Percentiles rank a stretch among this genome's conserved stretches.
Evolutionary conservation across 1,139 yeast species (phyloP).

Genomic region (Magnusiomyces ingens): DNA sequence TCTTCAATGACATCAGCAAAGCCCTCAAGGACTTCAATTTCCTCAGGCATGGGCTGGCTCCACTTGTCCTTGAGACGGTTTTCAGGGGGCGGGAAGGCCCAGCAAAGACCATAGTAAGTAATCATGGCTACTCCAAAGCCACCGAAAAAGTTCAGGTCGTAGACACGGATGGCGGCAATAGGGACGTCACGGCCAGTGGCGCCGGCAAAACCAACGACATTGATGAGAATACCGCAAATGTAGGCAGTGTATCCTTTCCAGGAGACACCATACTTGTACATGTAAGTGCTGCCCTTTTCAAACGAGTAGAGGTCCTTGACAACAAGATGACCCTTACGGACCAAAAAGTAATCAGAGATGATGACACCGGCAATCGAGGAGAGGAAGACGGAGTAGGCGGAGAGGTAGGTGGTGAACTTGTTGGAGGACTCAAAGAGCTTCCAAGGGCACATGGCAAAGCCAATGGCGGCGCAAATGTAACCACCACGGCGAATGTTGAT

Average conservation of each 20-base stretch:
- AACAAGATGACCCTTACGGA: constrained; percentile 59
- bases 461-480: constrained; percentile 69
- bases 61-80: constrained; percentile 43
- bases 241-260: constrained; percentile 52
- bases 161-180: constrained; percentile 66
- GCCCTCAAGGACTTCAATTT: constrained; percentile 33
- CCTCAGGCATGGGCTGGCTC: constrained; percentile 54
- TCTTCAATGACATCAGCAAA: background rate
- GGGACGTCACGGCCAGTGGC: constrained; percentile 69
- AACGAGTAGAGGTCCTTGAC: constrained; percentile 57
- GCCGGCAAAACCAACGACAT: constrained; percentile 84
- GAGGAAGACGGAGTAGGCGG: constrained; percentile 81
- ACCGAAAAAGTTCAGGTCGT: constrained; percentile 64
- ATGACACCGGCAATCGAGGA: constrained; percentile 84
- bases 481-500: constrained; percentile 80
- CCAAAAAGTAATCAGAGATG: constrained; percentile 66
- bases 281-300: constrained; percentile 45
- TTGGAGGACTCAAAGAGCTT: constrained; percentile 66
- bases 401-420: constrained; percentile 74
- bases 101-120: constrained; percentile 45
- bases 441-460: constrained; percentile 85
- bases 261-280: constrained; percentile 59
- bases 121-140: constrained; percentile 59
- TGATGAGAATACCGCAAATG: constrained; percentile 51
- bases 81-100: constrained; percentile 56